phyloP scores from a whole-genome alignment of 768 basidiomycete genomes.

The Hericium alpestre region DNA sequence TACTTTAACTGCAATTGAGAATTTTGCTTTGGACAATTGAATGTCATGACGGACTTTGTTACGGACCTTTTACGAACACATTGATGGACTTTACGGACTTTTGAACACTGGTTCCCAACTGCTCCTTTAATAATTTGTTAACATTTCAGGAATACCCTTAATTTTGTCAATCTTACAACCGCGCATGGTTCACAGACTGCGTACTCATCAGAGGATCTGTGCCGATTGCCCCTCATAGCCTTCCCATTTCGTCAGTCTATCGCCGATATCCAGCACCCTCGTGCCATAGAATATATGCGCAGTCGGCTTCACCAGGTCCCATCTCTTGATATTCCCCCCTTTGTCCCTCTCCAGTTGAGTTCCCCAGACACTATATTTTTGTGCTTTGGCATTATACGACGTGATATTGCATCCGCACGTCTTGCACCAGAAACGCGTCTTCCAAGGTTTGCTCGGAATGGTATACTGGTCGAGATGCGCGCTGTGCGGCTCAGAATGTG shows the following conservation, averaged over 20 bases:
- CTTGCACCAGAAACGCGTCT: slow-evolving; percentile 55
- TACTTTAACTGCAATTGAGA: slow-evolving; percentile 42
- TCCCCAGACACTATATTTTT: slow-evolving; percentile 50
- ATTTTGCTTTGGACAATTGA: too few species aligned
- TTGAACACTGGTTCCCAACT: too few species aligned
- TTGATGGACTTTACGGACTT: neutral
- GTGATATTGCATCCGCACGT: slow-evolving; percentile 45
- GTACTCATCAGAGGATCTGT: slow-evolving; percentile 17
- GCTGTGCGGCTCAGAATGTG: slow-evolving; percentile 26
- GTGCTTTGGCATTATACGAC: slow-evolving; percentile 38
- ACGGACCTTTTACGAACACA: neutral
- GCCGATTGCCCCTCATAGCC: slow-evolving; percentile 47
- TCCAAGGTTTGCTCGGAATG: slow-evolving; percentile 42
- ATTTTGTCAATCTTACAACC: too few species aligned
- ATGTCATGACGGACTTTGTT: neutral
- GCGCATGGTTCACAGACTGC: too few species aligned
- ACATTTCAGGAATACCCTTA: too few species aligned
- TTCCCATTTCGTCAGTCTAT: slow-evolving; percentile 51
- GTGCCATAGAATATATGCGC: slow-evolving; percentile 61
- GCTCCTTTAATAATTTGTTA: neutral
- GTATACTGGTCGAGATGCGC: slow-evolving; percentile 36
- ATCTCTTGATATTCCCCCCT: slow-evolving; percentile 37
- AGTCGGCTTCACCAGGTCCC: slow-evolving; percentile 50
- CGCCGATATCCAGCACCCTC: slow-evolving; percentile 43
- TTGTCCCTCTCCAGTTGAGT: slow-evolving; percentile 42